These are phyloP conservation scores for Candida lessepsii DNA, from an alignment of 805 yeast genomes.

Conservation along the genomic window DNA sequence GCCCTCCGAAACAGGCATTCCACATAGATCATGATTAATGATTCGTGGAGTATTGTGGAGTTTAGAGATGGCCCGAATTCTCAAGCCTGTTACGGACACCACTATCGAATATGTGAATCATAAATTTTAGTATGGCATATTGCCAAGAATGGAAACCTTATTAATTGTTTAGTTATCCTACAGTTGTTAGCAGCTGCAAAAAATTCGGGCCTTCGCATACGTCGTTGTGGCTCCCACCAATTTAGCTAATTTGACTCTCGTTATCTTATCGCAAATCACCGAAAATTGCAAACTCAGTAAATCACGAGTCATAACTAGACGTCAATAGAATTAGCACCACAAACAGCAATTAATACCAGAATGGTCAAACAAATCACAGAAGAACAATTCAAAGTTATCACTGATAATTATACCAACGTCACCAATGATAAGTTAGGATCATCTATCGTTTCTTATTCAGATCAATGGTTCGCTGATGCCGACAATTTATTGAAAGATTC, in stretches of 20 bases:
- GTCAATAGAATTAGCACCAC: no score
- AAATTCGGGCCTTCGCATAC: not conserved
- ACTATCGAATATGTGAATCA: no score
- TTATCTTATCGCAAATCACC: not conserved
- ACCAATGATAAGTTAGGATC: constrained; percentile 86
- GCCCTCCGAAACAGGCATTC: no score
- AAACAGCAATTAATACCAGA: not conserved
- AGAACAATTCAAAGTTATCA: constrained; percentile 48
- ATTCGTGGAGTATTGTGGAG: no score
- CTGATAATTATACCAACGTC: constrained; percentile 66
- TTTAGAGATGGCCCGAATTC: no score
- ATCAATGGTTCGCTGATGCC: constrained; percentile 96
- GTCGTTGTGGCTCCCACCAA: constrained; percentile 2
- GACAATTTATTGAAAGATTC: constrained; percentile 78
- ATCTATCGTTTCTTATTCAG: constrained; percentile 62
- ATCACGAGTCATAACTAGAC: not conserved
- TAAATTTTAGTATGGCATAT: no score
- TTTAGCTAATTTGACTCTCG: constrained; percentile 11
- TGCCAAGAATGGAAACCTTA: no score
- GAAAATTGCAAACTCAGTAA: constrained; percentile 4
- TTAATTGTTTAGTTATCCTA: no score
- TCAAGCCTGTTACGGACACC: no score
- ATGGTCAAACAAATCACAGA: constrained; percentile 16
- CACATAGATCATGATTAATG: no score
- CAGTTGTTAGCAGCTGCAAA: not conserved